These are phyloP conservation scores for Epicoccum nigrum DNA, from an alignment of 2,329 filamentous ascomycete genomes.

Conservation along the genomic window DNA sequence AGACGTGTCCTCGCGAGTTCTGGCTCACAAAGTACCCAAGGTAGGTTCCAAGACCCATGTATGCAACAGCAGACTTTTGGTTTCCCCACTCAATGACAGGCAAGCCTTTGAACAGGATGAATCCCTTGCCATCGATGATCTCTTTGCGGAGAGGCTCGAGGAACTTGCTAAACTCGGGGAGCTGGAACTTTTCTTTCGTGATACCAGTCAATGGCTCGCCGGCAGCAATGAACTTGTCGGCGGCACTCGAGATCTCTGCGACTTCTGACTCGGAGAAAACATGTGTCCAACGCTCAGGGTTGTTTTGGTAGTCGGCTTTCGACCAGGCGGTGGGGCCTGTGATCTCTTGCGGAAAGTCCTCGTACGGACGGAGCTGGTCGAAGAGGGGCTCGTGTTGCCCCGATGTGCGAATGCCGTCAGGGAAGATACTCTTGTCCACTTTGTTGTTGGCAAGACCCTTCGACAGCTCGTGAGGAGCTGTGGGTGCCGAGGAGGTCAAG, in stretches of 20 bases:
- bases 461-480: slow-evolving; percentile 46
- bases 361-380: slow-evolving; percentile 68
- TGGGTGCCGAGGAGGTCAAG: slow-evolving; percentile 46
- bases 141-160: slow-evolving; percentile 66
- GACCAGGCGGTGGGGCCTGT: slow-evolving; percentile 76
- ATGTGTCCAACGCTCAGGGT: slow-evolving; percentile 75
- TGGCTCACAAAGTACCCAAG: slow-evolving; percentile 88
- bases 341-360: slow-evolving; percentile 73
- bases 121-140: slow-evolving; percentile 83
- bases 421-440: slow-evolving; percentile 60
- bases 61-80: slow-evolving; percentile 72
- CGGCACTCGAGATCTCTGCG: slow-evolving; percentile 67
- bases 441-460: slow-evolving; percentile 35
- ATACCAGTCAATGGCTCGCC: slow-evolving; percentile 75
- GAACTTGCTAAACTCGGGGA: slow-evolving; percentile 62
- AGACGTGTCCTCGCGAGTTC: slow-evolving; percentile 82
- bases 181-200: slow-evolving; percentile 66
- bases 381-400: slow-evolving; percentile 76
- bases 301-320: slow-evolving; percentile 65
- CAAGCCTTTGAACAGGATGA: slow-evolving; percentile 87
- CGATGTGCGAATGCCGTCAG: slow-evolving; percentile 70
- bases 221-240: slow-evolving; percentile 71
- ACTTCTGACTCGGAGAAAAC: slow-evolving; percentile 70
- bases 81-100: slow-evolving; percentile 77
- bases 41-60: slow-evolving; percentile 85